Conservation (phyloP, 192 early-diverging fungal species). For the Chytriomyces sp. region DNA sequence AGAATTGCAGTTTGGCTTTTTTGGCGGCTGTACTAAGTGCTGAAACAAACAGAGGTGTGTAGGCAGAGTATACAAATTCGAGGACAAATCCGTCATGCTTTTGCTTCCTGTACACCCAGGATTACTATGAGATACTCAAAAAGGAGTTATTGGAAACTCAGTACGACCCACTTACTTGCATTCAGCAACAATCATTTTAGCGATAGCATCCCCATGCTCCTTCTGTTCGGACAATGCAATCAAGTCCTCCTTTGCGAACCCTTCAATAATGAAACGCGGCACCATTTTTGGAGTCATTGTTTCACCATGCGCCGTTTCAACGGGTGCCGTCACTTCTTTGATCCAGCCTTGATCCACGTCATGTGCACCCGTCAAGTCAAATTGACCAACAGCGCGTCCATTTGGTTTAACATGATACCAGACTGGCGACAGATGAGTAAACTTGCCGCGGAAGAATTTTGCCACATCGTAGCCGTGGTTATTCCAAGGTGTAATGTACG, state of each 20-base stretch:
- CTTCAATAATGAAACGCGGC: constrained; percentile 30
- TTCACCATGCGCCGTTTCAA: not conserved
- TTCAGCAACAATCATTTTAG: constrained; percentile 15
- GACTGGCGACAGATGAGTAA: constrained; percentile 37
- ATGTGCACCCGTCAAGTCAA: constrained; percentile 23
- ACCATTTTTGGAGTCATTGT: constrained; percentile 28
- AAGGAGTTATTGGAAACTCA: not conserved
- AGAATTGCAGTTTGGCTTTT: constrained; percentile 20
- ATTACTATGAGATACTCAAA: not conserved
- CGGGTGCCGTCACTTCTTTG: constrained; percentile 31
- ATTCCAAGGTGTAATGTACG: constrained; percentile 42
- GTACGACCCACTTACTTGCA: constrained; percentile 19
- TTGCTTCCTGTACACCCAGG: constrained; percentile 14
- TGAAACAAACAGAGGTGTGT: constrained; percentile 22
- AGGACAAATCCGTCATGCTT: constrained; percentile 35
- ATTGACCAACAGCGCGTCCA: not conserved
- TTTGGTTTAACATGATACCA: constrained; percentile 37
- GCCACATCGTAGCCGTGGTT: constrained; percentile 42
- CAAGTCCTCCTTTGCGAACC: constrained; percentile 18
- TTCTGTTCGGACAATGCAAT: not conserved
- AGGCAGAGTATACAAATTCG: constrained; percentile 22
- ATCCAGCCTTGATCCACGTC: constrained; percentile 41
- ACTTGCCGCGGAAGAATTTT: constrained; percentile 40
- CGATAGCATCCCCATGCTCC: not conserved
- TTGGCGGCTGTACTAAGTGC: not conserved